Percentiles rank a stretch among this genome's conserved stretches.
These are phyloP conservation scores for Podila verticillata DNA, from an alignment of 192 early-diverging fungal species.

Conservation along the genomic window DNA sequence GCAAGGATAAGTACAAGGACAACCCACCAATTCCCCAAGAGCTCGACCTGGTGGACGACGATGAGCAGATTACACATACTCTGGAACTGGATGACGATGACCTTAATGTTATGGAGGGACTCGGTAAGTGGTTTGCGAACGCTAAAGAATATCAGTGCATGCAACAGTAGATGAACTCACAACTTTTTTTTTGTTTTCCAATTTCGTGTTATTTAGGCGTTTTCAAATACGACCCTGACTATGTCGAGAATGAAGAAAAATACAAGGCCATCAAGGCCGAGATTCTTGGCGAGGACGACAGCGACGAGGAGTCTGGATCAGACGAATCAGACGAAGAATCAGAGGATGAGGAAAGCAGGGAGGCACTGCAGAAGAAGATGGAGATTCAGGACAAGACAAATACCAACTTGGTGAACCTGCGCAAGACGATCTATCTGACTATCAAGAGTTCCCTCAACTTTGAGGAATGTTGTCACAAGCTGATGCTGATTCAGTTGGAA, in stretches of 20 bases:
- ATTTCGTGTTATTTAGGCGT: constrained; percentile 64
- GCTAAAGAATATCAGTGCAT: neutral
- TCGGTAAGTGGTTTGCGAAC: constrained; percentile 62
- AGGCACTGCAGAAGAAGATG: constrained; percentile 58
- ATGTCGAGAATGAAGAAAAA: constrained; percentile 82
- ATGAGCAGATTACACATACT: constrained; percentile 95
- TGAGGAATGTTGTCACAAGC: constrained; percentile 96
- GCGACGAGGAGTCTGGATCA: constrained; percentile 62
- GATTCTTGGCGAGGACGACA: constrained; percentile 84
- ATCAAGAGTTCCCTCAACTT: constrained; percentile 96
- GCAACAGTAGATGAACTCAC: neutral
- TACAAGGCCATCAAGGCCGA: constrained; percentile 84
- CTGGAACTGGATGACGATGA: constrained; percentile 86
- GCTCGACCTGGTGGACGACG: constrained; percentile 92
- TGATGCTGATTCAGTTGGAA: constrained; percentile 86
- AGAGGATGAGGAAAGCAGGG: constrained; percentile 57
- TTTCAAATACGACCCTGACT: constrained; percentile 85
- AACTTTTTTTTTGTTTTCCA: neutral
- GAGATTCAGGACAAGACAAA: constrained; percentile 91
- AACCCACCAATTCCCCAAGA: constrained; percentile 79
- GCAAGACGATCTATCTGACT: constrained; percentile 94
- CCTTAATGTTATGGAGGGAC: constrained; percentile 78
- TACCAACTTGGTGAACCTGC: constrained; percentile 86
- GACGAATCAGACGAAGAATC: constrained; percentile 63
- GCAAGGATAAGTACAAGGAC: constrained; percentile 94